Conservation (phyloP, 192 early-diverging fungal genomes). For the Backusella macrospora region DNA sequence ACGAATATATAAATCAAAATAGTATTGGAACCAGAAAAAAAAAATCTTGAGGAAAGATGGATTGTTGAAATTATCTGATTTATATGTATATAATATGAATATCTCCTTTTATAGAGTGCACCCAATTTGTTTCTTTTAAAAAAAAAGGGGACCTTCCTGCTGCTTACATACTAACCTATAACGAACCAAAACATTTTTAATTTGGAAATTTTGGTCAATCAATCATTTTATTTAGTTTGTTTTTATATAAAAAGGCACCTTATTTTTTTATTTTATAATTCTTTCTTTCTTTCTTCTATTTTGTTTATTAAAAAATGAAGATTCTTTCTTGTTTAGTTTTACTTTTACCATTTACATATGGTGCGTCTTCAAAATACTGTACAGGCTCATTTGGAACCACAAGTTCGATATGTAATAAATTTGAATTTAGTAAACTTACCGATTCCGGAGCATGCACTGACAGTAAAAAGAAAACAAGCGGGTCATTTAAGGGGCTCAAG, state of each 20-base stretch:
- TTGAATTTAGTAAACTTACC: slow-evolving; percentile 13
- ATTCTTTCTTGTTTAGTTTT: slow-evolving; percentile 3
- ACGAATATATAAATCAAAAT: too few relatives aligned
- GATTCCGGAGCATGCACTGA: slow-evolving; percentile 12
- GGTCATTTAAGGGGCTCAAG: slow-evolving; percentile 16
- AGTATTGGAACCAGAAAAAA: background rate
- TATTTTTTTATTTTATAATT: background rate
- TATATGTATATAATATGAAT: background rate
- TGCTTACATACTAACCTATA: background rate
- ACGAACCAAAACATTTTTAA: background rate
- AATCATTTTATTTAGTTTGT: background rate
- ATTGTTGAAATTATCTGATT: background rate
- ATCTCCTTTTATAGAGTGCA: background rate
- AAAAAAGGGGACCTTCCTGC: background rate
- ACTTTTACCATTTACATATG: background rate
- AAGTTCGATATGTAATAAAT: slow-evolving; percentile 18
- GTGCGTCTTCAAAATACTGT: slow-evolving; percentile 12
- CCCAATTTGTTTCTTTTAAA: background rate
- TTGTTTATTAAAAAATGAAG: background rate
- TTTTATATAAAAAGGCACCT: background rate
- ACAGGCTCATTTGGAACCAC: slow-evolving; percentile 11
- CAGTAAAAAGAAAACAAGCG: slow-evolving; percentile 14
- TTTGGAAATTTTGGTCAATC: slow-evolving; percentile 7
- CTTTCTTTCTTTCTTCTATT: background rate
- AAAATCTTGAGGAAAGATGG: background rate